Evolutionary conservation across 2,329 filamentous ascomycete species (phyloP).

Genomic region (Chaetothyriales sp.): DNA sequence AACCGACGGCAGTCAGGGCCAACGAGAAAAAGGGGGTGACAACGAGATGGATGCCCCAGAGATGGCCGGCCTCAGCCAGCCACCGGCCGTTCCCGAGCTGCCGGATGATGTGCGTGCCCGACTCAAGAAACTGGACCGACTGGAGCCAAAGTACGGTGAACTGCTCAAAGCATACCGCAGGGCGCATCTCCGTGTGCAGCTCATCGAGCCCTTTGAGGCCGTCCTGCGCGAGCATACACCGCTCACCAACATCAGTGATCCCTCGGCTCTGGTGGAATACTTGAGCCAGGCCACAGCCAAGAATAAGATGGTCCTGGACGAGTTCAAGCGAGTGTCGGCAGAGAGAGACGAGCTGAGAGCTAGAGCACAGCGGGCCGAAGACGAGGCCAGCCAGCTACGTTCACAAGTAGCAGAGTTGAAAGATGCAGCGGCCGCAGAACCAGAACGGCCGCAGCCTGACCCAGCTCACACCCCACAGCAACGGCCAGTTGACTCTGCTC

Average conservation of each 20-base stretch:
- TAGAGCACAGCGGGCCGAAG: constrained; percentile 54
- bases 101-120: constrained; percentile 60
- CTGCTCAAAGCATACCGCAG: constrained; percentile 81
- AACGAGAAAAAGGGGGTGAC: constrained; percentile 17
- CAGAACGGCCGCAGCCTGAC: constrained; percentile 1
- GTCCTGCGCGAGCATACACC: constrained; percentile 85
- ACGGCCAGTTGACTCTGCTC: constrained; percentile 1
- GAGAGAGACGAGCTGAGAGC: constrained; percentile 71
- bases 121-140: constrained; percentile 72
- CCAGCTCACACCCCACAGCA: neutral
- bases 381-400: constrained; percentile 44
- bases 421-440: constrained; percentile 9
- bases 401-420: constrained; percentile 49
- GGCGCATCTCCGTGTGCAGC: constrained; percentile 70
- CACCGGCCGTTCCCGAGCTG: constrained; percentile 36
- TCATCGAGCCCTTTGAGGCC: constrained; percentile 87
- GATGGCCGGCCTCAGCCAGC: constrained; percentile 12
- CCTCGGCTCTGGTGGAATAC: constrained; percentile 73
- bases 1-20: constrained; percentile 1
- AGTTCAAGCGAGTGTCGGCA: constrained; percentile 69
- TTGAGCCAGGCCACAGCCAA: constrained; percentile 73
- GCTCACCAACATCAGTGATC: constrained; percentile 73
- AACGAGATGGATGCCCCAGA: constrained; percentile 15
- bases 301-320: constrained; percentile 83
- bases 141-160: constrained; percentile 78